Evolutionary conservation across 2,329 filamentous ascomycete species (phyloP), one percentile per base, ranked within the genome.

Genomic region (Aureobasidium sp.): DNA sequence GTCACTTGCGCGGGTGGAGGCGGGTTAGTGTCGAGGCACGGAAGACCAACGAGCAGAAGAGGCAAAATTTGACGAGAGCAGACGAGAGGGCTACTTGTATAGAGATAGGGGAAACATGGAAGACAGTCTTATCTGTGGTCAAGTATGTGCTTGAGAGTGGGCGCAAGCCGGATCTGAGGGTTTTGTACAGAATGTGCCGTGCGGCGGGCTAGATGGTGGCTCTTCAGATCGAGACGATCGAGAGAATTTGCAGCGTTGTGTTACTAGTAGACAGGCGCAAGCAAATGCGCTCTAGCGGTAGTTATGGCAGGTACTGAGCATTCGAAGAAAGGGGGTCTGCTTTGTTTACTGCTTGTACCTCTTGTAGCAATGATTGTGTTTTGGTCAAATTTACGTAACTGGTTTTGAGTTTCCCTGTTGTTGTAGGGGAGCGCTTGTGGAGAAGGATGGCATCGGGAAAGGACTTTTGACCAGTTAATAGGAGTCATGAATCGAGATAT

Each of bases 381-480:
- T 41, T 34, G n/a, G 29, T 37, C 25, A 44, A 37, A 36, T 34
- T 34, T 34, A 34, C 31, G 31, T 34, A 34, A 34, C 9, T 34
- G 31, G 31, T 34, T 34, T 12, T 34, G 31, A 34, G 31, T 34
- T 34, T 34, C 31, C 31, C 31, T 11, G 29, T 6, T 3, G 45
- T 49, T 17, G 56, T 25, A 14, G 49, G 22, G 22, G 22, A 25
- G 20, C 34, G 49, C 9, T 25, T 59, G 41, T 59, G 41, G 41
- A 59, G 41, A 47, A 59, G 55, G 31, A 20, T 25, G 39, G 27
- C 1, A 51, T 60, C 57, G 57, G 57, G 57, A 60, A 60, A 60
- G 57, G 34, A 49, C 36, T 51, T 60, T 51, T 60, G 57, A 34
- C 57, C 57, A 42, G 37, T 52, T 27, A 20, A 37, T 27, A 6